phyloP scores from a whole-genome alignment of 192 early-diverging fungal species.

The Jimgerdemannia flammicorona region DNA sequence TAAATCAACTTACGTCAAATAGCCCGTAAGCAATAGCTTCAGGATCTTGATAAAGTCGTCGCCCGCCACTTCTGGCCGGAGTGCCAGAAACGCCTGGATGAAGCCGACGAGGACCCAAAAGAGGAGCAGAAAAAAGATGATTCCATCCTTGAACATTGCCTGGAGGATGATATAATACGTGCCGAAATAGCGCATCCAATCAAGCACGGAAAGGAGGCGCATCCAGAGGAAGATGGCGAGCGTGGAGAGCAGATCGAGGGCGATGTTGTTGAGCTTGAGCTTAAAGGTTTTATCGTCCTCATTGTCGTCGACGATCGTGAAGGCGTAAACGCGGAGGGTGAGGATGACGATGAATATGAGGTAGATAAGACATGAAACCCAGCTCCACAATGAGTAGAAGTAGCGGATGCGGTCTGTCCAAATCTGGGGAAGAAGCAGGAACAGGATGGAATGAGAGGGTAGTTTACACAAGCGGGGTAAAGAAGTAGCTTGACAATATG shows the following conservation, averaged over 20 bases:
- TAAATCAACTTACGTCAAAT: constrained; percentile 10
- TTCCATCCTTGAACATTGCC: constrained; percentile 7
- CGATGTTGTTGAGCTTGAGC: neutral
- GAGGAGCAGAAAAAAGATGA: constrained; percentile 15
- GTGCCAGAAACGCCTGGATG: constrained; percentile 10
- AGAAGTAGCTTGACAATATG: neutral
- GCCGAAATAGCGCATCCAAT: constrained; percentile 9
- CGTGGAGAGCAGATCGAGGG: constrained; percentile 5
- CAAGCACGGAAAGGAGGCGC: constrained; percentile 6
- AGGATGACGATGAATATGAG: constrained; percentile 6
- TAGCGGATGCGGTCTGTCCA: constrained; percentile 1
- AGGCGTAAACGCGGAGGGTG: neutral
- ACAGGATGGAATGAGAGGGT: neutral
- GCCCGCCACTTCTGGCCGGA: neutral
- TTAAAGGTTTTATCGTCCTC: neutral
- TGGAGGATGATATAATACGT: constrained; percentile 13
- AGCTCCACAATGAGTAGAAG: constrained; percentile 11
- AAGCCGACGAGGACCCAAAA: constrained; percentile 13
- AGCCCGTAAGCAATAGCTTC: constrained; percentile 4
- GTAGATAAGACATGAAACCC: constrained; percentile 4
- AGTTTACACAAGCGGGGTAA: neutral
- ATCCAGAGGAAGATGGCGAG: constrained; percentile 13
- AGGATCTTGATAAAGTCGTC: constrained; percentile 9
- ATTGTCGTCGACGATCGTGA: neutral
- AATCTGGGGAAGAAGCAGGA: neutral